Evolutionary conservation across 306 rosid species (phyloP), one percentile per base, ranked within the genome.

Genomic region (Prunus padus): DNA sequence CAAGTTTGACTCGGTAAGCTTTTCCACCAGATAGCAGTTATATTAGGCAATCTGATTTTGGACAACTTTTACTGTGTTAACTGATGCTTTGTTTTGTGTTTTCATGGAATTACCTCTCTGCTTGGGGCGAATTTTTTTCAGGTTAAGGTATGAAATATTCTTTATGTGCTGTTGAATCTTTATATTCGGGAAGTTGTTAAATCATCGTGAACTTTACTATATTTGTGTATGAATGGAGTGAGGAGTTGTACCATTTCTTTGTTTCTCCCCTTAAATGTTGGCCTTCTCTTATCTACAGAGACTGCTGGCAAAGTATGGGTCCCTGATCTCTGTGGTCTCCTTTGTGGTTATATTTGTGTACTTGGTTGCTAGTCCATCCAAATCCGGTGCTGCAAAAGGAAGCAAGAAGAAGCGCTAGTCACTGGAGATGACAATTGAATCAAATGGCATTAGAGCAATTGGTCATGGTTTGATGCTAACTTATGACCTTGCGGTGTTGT

Each of bases 401-500:
- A 79, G 97, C 97, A 95, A 95, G 97, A 95, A 95, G 93, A 95
- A 85, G 96, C 97, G 99, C 79, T 95, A 85, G 82, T 60, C 51
- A 45, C 8, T 33, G 69, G 37, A 42, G 33, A 26, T 44, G 56
- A 11, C n/a, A 68, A 52, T 15, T 26, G 55, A 26, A 54, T 71
- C 55, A 12, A 33, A 72, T 62, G 13, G 67, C 60, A 5, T 71
- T 46, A 46, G 77, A 11, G 56, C 71, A 37, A 8, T 37, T 33
- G 55, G 45, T 40, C 49, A 12, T 14, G 4, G 10, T 22, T 37
- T 71, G 47, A 26, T 70, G 44, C 62, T 11, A 67, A 11, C 7
- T 22, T 64, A 52, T 33, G 65, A 40, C 49, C 19, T 47, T 42
- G 23, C 4, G 22, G 66, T 16, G 42, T 56, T 57, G 46, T 28